Base-by-base conservation (phyloP, 805 yeast species). In the Osmozyma mogii region DNA sequence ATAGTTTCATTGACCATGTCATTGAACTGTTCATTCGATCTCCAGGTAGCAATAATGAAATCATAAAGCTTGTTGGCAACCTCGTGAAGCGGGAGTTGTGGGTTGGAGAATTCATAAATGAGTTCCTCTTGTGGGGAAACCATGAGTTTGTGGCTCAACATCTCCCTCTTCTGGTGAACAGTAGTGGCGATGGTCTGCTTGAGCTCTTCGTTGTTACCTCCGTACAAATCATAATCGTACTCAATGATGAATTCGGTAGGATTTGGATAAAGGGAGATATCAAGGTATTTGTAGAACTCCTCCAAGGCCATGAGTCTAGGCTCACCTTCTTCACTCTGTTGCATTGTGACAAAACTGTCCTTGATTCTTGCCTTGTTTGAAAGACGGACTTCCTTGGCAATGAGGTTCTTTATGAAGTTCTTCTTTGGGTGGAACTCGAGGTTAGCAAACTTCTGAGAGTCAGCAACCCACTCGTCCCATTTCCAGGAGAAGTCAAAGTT, bases 401-500 rank as follows among this genome's bases (percentile, higher is more conserved):
- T 78, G 38, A 88, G 65, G 55, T 87, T 87, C 42, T 69, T 74
- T 36, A 89, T 75, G 41, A 89, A 80, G 26, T 70, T 72, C 38
- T 72, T 67, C 41, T 74, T 75, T 9, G 96, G 95, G 49, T 84
- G 88, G 45, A 72, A 75, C 19, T 60, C 52, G 20, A 69, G 59
- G 8, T 62, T 53, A 6, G 61, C 55, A 27, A 62, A 67, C 26
- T 51, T 53, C n/a, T 50, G 44, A 0, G 78, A 67, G 44, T 78
- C 83, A 3, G 54, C 58, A 16, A 69, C 73, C 98, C 98, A 92
- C 54, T 88, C 97, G 39, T 73, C 75, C 98, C 98, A 92, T 50
- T 87, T 85, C 99, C 99, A 92, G 21, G 88, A 84, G 58, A 84
- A 92, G 34, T 82, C 87, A 54, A 89, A 92, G 51, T 89, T 92